Evolutionary conservation across 257 asterid genomes (phyloP), one percentile per base, ranked within the genome.

Genomic region (Datura wrightii): DNA sequence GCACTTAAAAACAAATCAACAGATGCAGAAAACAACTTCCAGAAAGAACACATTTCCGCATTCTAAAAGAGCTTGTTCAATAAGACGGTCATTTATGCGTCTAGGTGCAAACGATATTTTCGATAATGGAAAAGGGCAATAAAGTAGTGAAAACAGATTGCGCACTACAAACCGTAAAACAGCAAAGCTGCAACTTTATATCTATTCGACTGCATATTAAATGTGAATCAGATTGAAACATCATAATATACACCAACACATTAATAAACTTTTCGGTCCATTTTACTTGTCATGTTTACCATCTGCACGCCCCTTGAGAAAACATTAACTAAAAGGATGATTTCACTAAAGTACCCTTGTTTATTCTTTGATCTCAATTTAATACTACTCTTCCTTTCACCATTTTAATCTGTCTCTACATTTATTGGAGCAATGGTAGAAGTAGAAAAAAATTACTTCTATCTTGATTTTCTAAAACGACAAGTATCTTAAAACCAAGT

Each of bases 61-160:
- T 36, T 65, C 72, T 65, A 34, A 36, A 65, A 36, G 72, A 65
- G 72, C 46, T 65, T 65, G 72, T 15, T 65, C 72, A 36, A 63
- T 3, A 34, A 63, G 71, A 63, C 18, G 2, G 72, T 14, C 41
- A 65, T 65, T 36, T 9, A 24, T 62, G 16, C 16, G 3, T 41
- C 44, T 65, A 65, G 72, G 44, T 13, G 72, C 6, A 48, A 67
- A 67, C 7, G 24, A 37, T 24, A 67, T 67, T 67, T 24, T 7
- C 11, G 24, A 67, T 67, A 37, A 36, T 8, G 24, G 48, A 36
- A 37, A 37, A 67, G 76, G 76, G 50, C 13, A 37, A 67, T 37
- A n/a, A 67, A 63, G 76, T 67, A 67, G 50, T 67, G 76, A 67
- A 67, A 37, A 67, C 34, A 44, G 5, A 34, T 65, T 36, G 11